Base-by-base conservation (phyloP, 2,329 filamentous ascomycete species). In the Gnomoniopsis sp. region DNA sequence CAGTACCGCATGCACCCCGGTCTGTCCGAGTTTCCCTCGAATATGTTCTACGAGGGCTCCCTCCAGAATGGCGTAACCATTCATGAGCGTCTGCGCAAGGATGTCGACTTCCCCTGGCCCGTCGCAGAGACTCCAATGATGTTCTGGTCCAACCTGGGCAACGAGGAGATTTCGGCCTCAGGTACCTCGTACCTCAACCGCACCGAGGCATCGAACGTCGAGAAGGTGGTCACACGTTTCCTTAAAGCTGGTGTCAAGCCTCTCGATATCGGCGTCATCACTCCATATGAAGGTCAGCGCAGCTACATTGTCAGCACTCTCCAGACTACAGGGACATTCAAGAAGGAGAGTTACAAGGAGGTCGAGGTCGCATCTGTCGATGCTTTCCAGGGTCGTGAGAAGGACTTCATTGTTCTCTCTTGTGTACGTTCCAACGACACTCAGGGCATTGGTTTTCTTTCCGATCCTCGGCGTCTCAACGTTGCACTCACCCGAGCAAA, bases 1-100 rank as follows among this genome's bases (percentile, higher is more conserved):
- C 95, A 99, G 72, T 99, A 99, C 72, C 93, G 95, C 70, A 99
- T 99, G 95, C 95, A 99, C 70, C 95, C 95, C 26, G 97, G 93
- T 70, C 82, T 99, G 46, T 98, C 95, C 1, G 90, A 96, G 68
- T 99, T 99, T 69, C 95, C 95, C 0, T 98, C 93, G 60, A 98
- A 98, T 77, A 98, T 99, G 95, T 99, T 99, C 74, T 99, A 99
- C 74, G 95, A 98, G 68, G 95, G 95, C 21, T 95, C 91, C 57
- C 82, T 99, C 57, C 95, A 99, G 74, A 99, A 99, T 67, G 95
- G 95, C 70, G 91, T 99, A 49, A 96, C 93, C 0, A 90, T 90
- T 71, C 88, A 91, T 65, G 89, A 96, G 69, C 88, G 95, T 61
- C 82, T 98, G 63, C 88, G 93, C 63, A 89, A 89, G 65, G 93